Conservation (phyloP, 257 asterid species). For the Linderniella brevidens region DNA sequence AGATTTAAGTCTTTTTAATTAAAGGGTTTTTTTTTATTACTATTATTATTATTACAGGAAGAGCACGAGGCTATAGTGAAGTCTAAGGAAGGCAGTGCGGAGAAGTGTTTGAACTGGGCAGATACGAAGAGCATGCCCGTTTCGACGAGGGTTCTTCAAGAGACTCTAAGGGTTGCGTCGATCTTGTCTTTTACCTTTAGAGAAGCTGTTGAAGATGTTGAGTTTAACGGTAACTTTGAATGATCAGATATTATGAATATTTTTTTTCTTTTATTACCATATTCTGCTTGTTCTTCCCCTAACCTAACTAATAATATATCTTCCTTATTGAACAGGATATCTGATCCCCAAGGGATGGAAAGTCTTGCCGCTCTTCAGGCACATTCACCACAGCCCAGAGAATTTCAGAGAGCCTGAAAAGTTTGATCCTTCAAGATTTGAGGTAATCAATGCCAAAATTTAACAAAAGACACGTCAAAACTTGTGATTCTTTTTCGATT, state of each 20-base stretch:
- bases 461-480: neutral
- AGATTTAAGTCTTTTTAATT: neutral
- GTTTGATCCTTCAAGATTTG: constrained; percentile 96
- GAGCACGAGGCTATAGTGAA: constrained; percentile 52
- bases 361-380: constrained; percentile 81
- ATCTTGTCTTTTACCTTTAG: constrained; percentile 55
- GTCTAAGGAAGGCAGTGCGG: constrained; percentile 28
- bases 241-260: neutral
- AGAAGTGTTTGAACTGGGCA: constrained; percentile 27
- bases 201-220: constrained; percentile 74
- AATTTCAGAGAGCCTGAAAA: constrained; percentile 81
- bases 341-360: constrained; percentile 95
- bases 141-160: constrained; percentile 51
- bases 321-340: constrained; percentile 35
- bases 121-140: constrained; percentile 57
- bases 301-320: neutral
- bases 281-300: neutral
- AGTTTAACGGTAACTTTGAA: constrained; percentile 39
- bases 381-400: constrained; percentile 85
- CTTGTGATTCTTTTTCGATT: no score
- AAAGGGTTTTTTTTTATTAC: no score
- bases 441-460: constrained; percentile 26
- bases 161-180: constrained; percentile 62
- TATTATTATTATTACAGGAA: no score
- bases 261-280: neutral